These are phyloP conservation scores for Vitis hybrid DNA, from an alignment of 177 flowering plant genomes.

Conservation along the genomic window DNA sequence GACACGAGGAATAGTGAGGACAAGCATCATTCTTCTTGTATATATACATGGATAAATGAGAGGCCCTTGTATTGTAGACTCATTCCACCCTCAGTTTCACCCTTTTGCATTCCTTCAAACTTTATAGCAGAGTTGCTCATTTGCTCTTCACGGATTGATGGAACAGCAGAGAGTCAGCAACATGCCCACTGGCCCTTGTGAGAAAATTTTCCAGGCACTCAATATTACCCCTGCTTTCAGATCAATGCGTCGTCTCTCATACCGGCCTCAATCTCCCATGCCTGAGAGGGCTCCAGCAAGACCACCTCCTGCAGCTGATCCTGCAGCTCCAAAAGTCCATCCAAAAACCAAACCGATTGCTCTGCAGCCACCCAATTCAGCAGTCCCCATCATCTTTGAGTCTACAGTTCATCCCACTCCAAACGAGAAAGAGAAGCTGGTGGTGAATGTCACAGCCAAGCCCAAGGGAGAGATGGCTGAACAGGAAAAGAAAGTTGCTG, in stretches of 20 bases:
- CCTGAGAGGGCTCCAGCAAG: conserved; percentile 1
- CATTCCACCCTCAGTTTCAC: too few relatives aligned
- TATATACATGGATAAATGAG: too few relatives aligned
- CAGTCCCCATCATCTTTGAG: conserved; percentile 1
- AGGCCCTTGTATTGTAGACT: too few relatives aligned
- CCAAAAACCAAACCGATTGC: conserved; percentile 9
- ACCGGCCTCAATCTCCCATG: neutral
- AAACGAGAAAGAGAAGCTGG: too few relatives aligned
- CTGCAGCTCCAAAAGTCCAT: neutral
- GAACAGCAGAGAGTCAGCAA: conserved; percentile 18
- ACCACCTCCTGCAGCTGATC: neutral
- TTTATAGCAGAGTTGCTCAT: neutral
- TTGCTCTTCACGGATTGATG: conserved; percentile 11
- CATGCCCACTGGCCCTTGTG: conserved; percentile 19
- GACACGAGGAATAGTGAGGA: too few relatives aligned
- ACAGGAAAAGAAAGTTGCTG: neutral
- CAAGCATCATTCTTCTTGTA: too few relatives aligned
- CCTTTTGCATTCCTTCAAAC: neutral
- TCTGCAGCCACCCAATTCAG: neutral
- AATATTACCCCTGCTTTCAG: conserved; percentile 8
- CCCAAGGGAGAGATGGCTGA: neutral
- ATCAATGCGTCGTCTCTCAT: conserved; percentile 17
- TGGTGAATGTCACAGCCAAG: neutral
- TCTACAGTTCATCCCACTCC: conserved; percentile 1
- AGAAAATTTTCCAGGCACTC: conserved; percentile 27